Conservation (phyloP, 116 monocot genomes). For the Posidonia oceanica region DNA sequence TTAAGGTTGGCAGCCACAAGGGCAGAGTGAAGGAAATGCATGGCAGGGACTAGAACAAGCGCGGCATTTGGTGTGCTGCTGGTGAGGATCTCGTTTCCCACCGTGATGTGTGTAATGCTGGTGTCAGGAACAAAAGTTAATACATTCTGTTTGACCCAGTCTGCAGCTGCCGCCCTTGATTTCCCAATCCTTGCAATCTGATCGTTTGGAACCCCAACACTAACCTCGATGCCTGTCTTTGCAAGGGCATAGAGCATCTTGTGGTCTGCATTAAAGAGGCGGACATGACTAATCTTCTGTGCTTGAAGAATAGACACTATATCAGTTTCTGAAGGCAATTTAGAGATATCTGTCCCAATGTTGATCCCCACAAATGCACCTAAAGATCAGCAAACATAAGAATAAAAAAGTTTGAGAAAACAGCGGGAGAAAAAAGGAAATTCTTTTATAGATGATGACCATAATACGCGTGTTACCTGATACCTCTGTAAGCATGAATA, state of each 20-base stretch:
- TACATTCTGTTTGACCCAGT: slow-evolving; percentile 84
- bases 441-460: background rate
- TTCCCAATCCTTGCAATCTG: slow-evolving; percentile 53
- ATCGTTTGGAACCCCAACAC: slow-evolving; percentile 71
- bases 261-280: slow-evolving; percentile 72
- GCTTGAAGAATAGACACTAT: slow-evolving; percentile 65
- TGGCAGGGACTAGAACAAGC: slow-evolving; percentile 61
- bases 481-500: slow-evolving; percentile 6
- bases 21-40: slow-evolving; percentile 75
- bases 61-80: slow-evolving; percentile 62
- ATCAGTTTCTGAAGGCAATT: slow-evolving; percentile 47
- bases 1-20: slow-evolving; percentile 83
- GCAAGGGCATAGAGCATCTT: slow-evolving; percentile 61
- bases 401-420: background rate
- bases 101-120: slow-evolving; percentile 80
- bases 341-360: slow-evolving; percentile 54
- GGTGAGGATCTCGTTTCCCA: slow-evolving; percentile 81
- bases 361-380: slow-evolving; percentile 85
- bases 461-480: background rate
- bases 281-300: slow-evolving; percentile 68
- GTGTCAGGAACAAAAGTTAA: slow-evolving; percentile 66
- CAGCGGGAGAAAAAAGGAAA: background rate
- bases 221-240: slow-evolving; percentile 88
- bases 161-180: slow-evolving; percentile 62
- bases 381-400: slow-evolving; percentile 8